Evolutionary conservation across 257 asterid species (phyloP), one percentile per base, ranked within the genome.

Genomic region (Solanum paucissectum): DNA sequence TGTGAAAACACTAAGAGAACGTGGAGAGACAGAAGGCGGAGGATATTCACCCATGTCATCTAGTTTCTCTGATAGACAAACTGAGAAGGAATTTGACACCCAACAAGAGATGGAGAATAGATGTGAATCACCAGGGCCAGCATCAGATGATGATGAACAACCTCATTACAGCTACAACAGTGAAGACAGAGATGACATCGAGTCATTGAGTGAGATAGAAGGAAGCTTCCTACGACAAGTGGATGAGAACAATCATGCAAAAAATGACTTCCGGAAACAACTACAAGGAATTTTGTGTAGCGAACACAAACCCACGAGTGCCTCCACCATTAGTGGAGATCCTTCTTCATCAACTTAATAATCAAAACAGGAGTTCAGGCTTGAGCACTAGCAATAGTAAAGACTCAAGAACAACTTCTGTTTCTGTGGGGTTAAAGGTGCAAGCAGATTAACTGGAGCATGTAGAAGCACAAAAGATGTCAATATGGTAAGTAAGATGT

Each of bases 191-290:
- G 94, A 95, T 44, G 98, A 94, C 72, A 92, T 91, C 1, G 95
- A 90, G 89, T 95, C 98, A 2, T 58, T 95, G 89, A 94, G 97
- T 42, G 99, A 94, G 25, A 94, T 97, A n/a, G 99, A 97, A 89
- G 95, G 91, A 66, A 81, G 90, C 91, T 94, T 97, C 94, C 76
- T 95, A 87, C 92, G 92, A 88, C 99, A 93, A 87, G 88, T 95
- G 75, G 91, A 92, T 16, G 95, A 94, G 89, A 95, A 94, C 2
- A 92, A 95, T 91, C 91, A 32, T 16, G 98, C 98, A 8, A 97
- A 94, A 82, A 96, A 93, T 25, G 99, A 95, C 46, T 97, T 97
- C 75, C 91, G 97, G 86, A 91, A 94, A 86, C 98, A 94, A 86
- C 93, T 96, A 1, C 98, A 94, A 82, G 98, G 98, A 49, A 95